Evolutionary conservation across 257 asterid genomes (phyloP).

Genomic region (Gardenia jasminoides): DNA sequence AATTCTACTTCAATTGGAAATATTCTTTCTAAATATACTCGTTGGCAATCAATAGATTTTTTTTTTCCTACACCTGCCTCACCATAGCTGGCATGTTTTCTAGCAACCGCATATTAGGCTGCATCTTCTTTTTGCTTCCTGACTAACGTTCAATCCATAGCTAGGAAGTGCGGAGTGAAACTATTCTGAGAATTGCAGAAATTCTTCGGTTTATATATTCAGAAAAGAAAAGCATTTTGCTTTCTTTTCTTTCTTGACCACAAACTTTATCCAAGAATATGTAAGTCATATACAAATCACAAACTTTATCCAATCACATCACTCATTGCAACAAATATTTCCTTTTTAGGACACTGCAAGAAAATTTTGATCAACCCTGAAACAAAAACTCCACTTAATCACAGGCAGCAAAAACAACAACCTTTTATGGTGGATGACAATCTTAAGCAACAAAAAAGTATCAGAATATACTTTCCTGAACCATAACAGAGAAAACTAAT

Average conservation of each 20-base stretch:
- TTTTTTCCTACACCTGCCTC: background rate
- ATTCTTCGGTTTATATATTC: too few species aligned
- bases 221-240: too few species aligned
- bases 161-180: too few species aligned
- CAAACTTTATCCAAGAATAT: background rate
- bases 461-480: background rate
- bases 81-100: too few species aligned
- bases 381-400: background rate
- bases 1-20: background rate
- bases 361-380: background rate
- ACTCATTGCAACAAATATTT: background rate
- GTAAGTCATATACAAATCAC: background rate
- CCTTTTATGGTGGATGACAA: background rate
- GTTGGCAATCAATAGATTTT: background rate
- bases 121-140: too few species aligned
- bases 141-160: too few species aligned
- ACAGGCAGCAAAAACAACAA: background rate
- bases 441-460: background rate
- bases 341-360: too few species aligned
- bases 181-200: too few species aligned
- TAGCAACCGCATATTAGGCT: too few species aligned
- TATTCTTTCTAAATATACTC: background rate
- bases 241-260: background rate
- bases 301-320: background rate
- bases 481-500: background rate